Percentiles rank a stretch among this genome's conserved stretches.
Conservation (phyloP, 148 eudicot genomes). For the Camellia lanceoleosa region DNA sequence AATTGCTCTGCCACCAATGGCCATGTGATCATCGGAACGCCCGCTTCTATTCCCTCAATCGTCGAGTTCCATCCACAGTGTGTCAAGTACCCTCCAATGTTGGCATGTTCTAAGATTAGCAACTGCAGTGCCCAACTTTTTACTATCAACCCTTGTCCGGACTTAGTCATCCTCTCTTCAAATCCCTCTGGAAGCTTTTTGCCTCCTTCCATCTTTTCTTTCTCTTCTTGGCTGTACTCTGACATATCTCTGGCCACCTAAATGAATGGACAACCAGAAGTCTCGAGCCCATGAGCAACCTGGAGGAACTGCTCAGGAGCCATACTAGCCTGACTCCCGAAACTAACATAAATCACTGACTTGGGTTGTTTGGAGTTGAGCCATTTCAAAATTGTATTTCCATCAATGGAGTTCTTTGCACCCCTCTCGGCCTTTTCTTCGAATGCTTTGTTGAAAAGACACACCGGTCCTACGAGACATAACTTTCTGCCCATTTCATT, state of each 20-base stretch:
- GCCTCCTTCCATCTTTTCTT: neutral
- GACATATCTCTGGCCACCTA: neutral
- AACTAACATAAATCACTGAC: too few relatives aligned
- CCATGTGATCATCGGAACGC: constrained; percentile 27
- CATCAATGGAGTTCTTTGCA: too few relatives aligned
- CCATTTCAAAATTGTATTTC: too few relatives aligned
- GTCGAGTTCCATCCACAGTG: constrained; percentile 44
- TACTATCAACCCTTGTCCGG: constrained; percentile 31
- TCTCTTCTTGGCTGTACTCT: neutral
- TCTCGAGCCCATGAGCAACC: neutral
- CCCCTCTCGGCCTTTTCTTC: too few relatives aligned
- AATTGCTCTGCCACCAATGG: constrained; percentile 12
- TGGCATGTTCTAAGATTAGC: constrained; percentile 27
- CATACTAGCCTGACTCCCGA: neutral
- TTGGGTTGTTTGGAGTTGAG: too few relatives aligned
- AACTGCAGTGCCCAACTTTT: constrained; percentile 52
- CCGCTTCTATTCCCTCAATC: constrained; percentile 34
- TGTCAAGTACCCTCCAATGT: neutral
- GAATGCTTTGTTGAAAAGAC: too few relatives aligned
- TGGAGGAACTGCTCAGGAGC: neutral
- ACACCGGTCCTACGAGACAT: too few relatives aligned
- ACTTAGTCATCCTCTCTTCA: constrained; percentile 18
- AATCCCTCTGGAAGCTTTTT: neutral
- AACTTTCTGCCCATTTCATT: too few relatives aligned
- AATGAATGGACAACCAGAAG: too few relatives aligned